Evolutionary conservation across 108 stramenopile species (phyloP).

Genomic region (Bacterosira constricta): DNA sequence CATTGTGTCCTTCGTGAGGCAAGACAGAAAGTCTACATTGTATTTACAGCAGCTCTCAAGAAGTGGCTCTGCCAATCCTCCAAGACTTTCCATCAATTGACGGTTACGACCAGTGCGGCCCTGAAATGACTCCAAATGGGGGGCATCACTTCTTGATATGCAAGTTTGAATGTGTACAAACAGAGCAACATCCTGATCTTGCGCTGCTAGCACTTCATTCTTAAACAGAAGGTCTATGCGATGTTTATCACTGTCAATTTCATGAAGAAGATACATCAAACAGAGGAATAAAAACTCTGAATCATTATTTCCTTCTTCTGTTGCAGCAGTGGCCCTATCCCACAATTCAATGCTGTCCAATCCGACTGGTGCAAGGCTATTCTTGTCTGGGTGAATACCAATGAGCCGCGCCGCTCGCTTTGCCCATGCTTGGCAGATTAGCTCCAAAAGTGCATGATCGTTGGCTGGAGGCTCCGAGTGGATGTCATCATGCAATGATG

Average conservation of each 20-base stretch:
- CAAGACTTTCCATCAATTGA: constrained; percentile 39
- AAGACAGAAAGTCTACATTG: constrained; percentile 28
- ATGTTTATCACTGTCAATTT: constrained; percentile 19
- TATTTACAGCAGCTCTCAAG: constrained; percentile 20
- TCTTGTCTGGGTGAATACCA: constrained; percentile 33
- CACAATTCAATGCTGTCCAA: constrained; percentile 45
- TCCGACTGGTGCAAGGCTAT: constrained; percentile 41
- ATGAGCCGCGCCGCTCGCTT: constrained; percentile 54
- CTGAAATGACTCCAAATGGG: constrained; percentile 16
- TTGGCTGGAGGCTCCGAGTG: constrained; percentile 15
- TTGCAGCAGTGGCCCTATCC: constrained; percentile 11
- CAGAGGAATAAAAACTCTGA: constrained; percentile 41
- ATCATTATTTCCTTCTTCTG: background rate
- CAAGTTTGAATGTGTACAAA: constrained; percentile 46
- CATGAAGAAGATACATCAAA: constrained; percentile 52
- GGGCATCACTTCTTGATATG: constrained; percentile 36
- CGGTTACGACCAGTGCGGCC: constrained; percentile 21
- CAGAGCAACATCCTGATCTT: constrained; percentile 21
- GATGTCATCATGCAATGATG: constrained; percentile 17
- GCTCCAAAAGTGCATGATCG: constrained; percentile 35
- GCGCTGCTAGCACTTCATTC: no score
- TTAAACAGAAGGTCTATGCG: constrained; percentile 28
- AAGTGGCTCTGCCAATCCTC: constrained; percentile 15
- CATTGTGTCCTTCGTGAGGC: background rate
- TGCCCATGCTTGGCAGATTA: constrained; percentile 52